Conservation (phyloP, 2,329 filamentous ascomycete genomes). For the Lasiodiplodia hormozganensis region DNA sequence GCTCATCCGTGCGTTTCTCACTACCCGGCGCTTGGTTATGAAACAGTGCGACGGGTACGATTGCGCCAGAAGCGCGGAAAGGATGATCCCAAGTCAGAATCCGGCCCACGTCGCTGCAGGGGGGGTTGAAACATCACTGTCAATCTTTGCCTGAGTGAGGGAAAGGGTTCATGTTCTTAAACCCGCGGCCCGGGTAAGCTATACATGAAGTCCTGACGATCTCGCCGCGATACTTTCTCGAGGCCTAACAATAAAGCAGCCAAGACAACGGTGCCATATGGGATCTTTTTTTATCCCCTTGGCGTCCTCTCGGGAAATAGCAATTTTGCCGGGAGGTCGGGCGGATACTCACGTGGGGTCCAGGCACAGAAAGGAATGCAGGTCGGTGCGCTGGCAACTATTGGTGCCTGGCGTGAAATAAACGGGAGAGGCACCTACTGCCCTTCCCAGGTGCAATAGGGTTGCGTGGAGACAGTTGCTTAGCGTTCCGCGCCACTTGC, state of each 20-base stretch:
- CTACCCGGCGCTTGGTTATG: too few relatives aligned
- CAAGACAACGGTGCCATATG: too few relatives aligned
- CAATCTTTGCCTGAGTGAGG: constrained; percentile 15
- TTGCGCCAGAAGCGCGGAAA: neutral
- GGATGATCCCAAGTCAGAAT: neutral
- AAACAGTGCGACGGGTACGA: too few relatives aligned
- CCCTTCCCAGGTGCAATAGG: neutral
- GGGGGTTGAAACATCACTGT: neutral
- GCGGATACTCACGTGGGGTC: neutral
- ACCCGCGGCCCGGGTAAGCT: constrained; percentile 16
- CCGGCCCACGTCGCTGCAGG: too few relatives aligned
- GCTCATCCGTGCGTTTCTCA: too few relatives aligned
- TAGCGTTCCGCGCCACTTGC: neutral
- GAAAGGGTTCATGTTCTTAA: neutral
- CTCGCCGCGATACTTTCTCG: neutral
- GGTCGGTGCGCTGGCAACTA: neutral
- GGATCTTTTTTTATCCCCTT: neutral
- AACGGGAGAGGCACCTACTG: neutral
- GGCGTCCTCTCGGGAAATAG: neutral
- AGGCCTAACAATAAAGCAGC: neutral
- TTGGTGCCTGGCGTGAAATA: neutral
- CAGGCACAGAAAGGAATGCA: neutral
- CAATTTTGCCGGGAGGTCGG: neutral
- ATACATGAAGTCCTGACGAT: constrained; percentile 22
- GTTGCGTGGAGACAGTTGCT: too few relatives aligned